These are phyloP conservation scores for Nannochloris sp. DNA, from an alignment of 139 green algal genomes.

Conservation along the genomic window DNA sequence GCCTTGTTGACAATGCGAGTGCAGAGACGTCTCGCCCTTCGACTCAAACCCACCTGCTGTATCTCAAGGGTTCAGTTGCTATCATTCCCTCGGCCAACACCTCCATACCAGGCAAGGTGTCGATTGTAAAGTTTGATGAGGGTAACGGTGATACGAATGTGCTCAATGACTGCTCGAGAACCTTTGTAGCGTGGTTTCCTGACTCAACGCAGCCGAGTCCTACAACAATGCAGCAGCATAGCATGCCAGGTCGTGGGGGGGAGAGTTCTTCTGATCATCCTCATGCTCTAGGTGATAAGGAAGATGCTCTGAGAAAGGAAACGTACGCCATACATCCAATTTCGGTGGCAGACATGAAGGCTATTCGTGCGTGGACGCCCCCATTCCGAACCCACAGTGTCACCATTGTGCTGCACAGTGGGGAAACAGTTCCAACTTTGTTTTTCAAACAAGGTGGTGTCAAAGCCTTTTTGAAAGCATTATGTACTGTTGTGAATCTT, in stretches of 20 bases:
- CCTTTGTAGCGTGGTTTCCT: background rate
- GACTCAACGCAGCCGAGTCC: background rate
- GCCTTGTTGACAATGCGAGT: too few relatives aligned
- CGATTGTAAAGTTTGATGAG: background rate
- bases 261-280: too few relatives aligned
- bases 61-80: too few relatives aligned
- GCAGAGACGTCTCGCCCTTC: too few relatives aligned
- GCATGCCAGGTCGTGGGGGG: too few relatives aligned
- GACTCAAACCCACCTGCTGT: too few relatives aligned
- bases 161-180: background rate
- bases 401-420: slow-evolving; percentile 58
- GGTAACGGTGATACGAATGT: background rate
- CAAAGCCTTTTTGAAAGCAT: slow-evolving; percentile 30
- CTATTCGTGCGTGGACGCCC: slow-evolving; percentile 56
- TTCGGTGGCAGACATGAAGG: slow-evolving; percentile 48
- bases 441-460: slow-evolving; percentile 65
- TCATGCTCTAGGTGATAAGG: too few relatives aligned
- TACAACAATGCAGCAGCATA: background rate
- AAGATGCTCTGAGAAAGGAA: background rate
- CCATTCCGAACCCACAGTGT: slow-evolving; percentile 61
- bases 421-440: slow-evolving; percentile 66
- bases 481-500: slow-evolving; percentile 46
- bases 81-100: too few relatives aligned
- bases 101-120: background rate
- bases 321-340: background rate